A percentile compares a stretch with the other conserved stretches of the same genome.
phyloP scores from a whole-genome alignment of 2,329 filamentous ascomycete genomes.

The Aulographum hederae region DNA sequence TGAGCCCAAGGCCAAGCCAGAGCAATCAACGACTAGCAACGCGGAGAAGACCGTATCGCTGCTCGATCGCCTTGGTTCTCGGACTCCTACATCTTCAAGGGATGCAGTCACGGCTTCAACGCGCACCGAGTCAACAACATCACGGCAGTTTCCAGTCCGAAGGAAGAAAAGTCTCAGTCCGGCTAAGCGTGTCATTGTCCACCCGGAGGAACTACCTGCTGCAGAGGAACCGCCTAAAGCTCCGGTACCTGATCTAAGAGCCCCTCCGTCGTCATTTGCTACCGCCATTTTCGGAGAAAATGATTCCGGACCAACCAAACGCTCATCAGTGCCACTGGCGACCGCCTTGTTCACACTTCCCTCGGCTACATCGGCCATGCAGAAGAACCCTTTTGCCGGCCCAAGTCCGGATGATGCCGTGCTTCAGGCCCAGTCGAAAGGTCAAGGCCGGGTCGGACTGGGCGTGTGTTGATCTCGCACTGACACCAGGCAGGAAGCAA shows the following conservation, averaged over 20 bases:
- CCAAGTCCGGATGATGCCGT: conserved; percentile 89
- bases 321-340: neutral
- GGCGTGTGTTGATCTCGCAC: neutral
- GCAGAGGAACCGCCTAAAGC: neutral
- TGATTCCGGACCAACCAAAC: conserved; percentile 4
- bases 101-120: neutral
- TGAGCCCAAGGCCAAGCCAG: conserved; percentile 28
- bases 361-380: too few relatives aligned
- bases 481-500: neutral
- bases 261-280: conserved; percentile 32
- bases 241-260: conserved; percentile 10
- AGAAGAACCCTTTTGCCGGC: conserved; percentile 60
- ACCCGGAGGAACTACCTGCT: neutral
- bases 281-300: conserved; percentile 25
- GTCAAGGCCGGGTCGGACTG: conserved; percentile 8
- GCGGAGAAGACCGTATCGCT: conserved; percentile 15
- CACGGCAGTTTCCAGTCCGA: too few relatives aligned
- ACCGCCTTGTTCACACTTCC: conserved; percentile 18
- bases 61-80: conserved; percentile 23
- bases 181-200: neutral
- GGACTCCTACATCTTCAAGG: conserved; percentile 2
- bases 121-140: neutral
- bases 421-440: conserved; percentile 52
- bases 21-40: neutral
- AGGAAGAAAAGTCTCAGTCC: neutral